Base-by-base conservation (phyloP, 1,284 basidiomycete species). In the Gymnopus androsaceus region DNA sequence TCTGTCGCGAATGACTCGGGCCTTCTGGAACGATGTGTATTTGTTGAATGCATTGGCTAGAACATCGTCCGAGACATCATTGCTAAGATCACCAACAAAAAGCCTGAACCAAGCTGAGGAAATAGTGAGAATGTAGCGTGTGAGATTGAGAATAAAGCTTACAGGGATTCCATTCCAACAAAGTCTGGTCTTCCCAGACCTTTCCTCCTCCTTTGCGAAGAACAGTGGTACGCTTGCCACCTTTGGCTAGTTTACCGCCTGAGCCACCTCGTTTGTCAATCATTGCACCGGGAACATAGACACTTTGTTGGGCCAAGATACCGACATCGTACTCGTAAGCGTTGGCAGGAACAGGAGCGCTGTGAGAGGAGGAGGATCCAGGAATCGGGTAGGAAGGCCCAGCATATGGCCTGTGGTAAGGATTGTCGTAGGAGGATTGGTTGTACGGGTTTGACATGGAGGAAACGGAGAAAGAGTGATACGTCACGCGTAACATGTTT, bases 121-220 rank as follows among this genome's bases (percentile, higher is more conserved):
- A 61, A 62, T 34, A 59, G 58, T 56, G 34, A 56, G 52, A 49
- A 27, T 8, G 15, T 42, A 45, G 25, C 25, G 28, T 19, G n/a
- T 21, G 23, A 14, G 60, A 50, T 40, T 19, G 41, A 55, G 40
- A 33, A 37, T 12, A 28, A 55, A 4, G 81, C 92, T 69, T 68
- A 96, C 95, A 85, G 45, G 97, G 91, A 74, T 95, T 97, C 97
- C 97, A 99, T 61, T 99, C 97, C 15, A 99, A 74, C 51, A 99
- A 76, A 2, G 94, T 97, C 71, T 94, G 92, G 71, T 99, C 97
- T 72, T 99, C 97, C 95, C 96, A 99, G 14, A 93, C 85, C 72
- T 95, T 94, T 19, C 97, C 97, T 47, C 83, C 95, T 1, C 94
- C 96, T 70, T 97, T 97, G 34, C 97, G 82, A 51, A 99, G 73